phyloP scores from a whole-genome alignment of 805 yeast genomes.

The Myxozyma neotropica region DNA sequence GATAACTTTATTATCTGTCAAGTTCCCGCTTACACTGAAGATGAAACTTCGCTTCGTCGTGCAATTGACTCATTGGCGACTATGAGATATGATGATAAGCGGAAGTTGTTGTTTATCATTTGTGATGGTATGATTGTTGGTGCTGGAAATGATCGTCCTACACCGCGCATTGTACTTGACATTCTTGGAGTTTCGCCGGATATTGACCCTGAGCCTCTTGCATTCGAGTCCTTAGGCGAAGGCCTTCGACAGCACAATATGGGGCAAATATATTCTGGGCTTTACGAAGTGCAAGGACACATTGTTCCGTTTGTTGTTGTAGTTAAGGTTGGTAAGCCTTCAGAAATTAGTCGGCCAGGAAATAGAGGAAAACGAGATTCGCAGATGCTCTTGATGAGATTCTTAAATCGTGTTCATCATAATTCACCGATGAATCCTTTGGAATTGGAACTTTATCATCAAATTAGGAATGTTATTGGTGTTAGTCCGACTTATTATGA shows the following conservation, averaged over 20 bases:
- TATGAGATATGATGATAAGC: constrained; percentile 60
- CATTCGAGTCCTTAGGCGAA: constrained; percentile 62
- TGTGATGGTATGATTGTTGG: constrained; percentile 68
- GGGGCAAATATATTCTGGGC: constrained; percentile 63
- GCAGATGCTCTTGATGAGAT: constrained; percentile 61
- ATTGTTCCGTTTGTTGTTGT: constrained; percentile 59
- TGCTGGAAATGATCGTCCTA: constrained; percentile 59
- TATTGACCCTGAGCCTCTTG: constrained; percentile 55
- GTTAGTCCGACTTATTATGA: constrained; percentile 61
- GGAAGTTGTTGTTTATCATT: constrained; percentile 57
- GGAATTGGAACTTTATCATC: constrained; percentile 57
- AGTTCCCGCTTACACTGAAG: constrained; percentile 65
- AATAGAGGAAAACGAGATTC: constrained; percentile 69
- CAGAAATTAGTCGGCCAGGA: constrained; percentile 60
- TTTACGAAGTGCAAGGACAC: constrained; percentile 59
- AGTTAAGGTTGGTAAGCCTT: constrained; percentile 64
- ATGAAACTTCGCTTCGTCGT: constrained; percentile 55
- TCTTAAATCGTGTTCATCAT: constrained; percentile 61
- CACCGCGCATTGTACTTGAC: constrained; percentile 59
- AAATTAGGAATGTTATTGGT: constrained; percentile 60
- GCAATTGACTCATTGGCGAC: constrained; percentile 63
- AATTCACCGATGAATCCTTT: constrained; percentile 62
- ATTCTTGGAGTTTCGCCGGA: constrained; percentile 57
- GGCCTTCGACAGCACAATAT: constrained; percentile 64
- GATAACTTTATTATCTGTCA: constrained; percentile 48